A percentile compares a stretch with the other conserved stretches of the same genome.
Evolutionary conservation across 1,284 basidiomycete genomes (phyloP).

Genomic region (Sphagnurus paluster): DNA sequence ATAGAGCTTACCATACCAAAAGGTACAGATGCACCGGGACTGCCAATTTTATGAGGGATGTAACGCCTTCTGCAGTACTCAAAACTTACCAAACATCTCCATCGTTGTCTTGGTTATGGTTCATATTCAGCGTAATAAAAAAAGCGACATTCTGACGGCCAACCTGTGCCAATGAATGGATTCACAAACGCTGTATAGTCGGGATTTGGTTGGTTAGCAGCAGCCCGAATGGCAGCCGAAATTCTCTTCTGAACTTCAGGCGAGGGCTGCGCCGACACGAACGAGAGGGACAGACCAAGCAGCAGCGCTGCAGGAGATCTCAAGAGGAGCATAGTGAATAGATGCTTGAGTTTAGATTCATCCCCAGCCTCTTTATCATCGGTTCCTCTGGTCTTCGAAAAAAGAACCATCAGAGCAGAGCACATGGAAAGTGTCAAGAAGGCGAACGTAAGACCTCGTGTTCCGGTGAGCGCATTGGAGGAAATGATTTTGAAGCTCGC

Average conservation of each 20-base stretch:
- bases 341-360: no score
- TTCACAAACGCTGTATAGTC: slow-evolving; percentile 71
- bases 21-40: slow-evolving; percentile 67
- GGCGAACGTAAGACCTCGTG: no score
- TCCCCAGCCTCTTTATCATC: no score
- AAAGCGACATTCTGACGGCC: slow-evolving; percentile 15
- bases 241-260: slow-evolving; percentile 61
- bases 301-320: slow-evolving; percentile 13
- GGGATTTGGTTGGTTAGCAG: slow-evolving; percentile 42
- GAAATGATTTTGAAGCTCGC: slow-evolving; percentile 14
- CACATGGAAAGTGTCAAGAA: slow-evolving; percentile 22
- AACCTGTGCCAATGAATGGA: slow-evolving; percentile 68
- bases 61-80: not conserved
- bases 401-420: no score
- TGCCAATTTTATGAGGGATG: slow-evolving; percentile 24
- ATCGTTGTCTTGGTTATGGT: slow-evolving; percentile 45
- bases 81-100: slow-evolving; percentile 66
- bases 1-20: slow-evolving; percentile 58
- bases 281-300: slow-evolving; percentile 13
- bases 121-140: slow-evolving; percentile 5
- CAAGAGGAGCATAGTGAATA: slow-evolving; percentile 16
- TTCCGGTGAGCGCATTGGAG: slow-evolving; percentile 20
- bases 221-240: slow-evolving; percentile 55
- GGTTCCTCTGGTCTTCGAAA: no score
- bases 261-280: slow-evolving; percentile 51